Conservation (phyloP, 2,329 filamentous ascomycete species). For the Thelonectria discophora region DNA sequence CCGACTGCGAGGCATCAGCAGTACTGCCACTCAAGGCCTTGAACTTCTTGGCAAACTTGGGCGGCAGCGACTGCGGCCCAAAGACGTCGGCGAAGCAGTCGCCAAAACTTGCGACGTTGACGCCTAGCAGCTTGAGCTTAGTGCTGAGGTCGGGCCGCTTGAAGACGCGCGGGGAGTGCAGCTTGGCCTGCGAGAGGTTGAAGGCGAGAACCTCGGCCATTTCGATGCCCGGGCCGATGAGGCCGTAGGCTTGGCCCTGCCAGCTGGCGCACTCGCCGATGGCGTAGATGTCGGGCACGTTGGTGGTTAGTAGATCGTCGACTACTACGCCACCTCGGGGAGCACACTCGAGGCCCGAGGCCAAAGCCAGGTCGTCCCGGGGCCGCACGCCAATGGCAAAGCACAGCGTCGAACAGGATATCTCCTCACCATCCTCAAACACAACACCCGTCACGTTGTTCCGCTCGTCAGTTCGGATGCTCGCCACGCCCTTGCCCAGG, state of each 20-base stretch:
- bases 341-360: slow-evolving; percentile 75
- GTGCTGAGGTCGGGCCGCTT: slow-evolving; percentile 88
- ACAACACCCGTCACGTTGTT: slow-evolving; percentile 77
- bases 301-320: slow-evolving; percentile 74
- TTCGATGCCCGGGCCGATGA: slow-evolving; percentile 89
- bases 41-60: slow-evolving; percentile 54
- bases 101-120: slow-evolving; percentile 92
- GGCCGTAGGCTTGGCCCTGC: slow-evolving; percentile 85
- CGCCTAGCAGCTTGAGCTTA: slow-evolving; percentile 87
- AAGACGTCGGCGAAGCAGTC: slow-evolving; percentile 93
- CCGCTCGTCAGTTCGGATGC: slow-evolving; percentile 72
- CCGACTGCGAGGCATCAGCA: slow-evolving; percentile 52
- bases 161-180: slow-evolving; percentile 74
- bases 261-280: slow-evolving; percentile 93
- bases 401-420: slow-evolving; percentile 83
- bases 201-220: slow-evolving; percentile 93
- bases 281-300: slow-evolving; percentile 77
- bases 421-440: slow-evolving; percentile 82
- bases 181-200: slow-evolving; percentile 85
- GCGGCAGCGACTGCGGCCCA: slow-evolving; percentile 78
- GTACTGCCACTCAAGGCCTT: slow-evolving; percentile 20
- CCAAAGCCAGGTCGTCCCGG: slow-evolving; percentile 77
- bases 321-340: slow-evolving; percentile 80
- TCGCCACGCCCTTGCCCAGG: slow-evolving; percentile 77
- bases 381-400: slow-evolving; percentile 90